Evolutionary conservation across 2,329 filamentous ascomycete species (phyloP).

Genomic region (Mycogone perniciosa): DNA sequence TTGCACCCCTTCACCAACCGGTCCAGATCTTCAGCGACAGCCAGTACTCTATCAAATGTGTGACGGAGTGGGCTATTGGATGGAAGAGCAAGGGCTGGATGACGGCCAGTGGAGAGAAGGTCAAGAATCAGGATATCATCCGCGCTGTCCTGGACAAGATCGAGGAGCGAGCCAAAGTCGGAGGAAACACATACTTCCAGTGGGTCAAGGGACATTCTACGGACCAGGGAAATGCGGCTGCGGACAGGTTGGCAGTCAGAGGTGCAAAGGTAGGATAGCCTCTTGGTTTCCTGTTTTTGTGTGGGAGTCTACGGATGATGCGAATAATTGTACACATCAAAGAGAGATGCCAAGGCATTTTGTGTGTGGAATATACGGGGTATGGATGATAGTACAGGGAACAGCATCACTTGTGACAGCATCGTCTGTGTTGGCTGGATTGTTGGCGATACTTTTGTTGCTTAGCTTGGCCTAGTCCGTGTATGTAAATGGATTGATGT

Average conservation of each 20-base stretch:
- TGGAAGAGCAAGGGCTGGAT: constrained; percentile 77
- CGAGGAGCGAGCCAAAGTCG: constrained; percentile 56
- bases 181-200: constrained; percentile 61
- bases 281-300: not conserved
- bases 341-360: too few species aligned
- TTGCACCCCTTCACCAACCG: constrained; percentile 59
- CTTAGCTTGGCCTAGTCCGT: not conserved
- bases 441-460: not conserved
- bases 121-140: constrained; percentile 84
- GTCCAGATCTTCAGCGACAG: constrained; percentile 84
- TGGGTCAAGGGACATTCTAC: constrained; percentile 87
- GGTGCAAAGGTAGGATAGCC: constrained; percentile 27
- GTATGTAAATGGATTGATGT: too few species aligned
- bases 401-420: not conserved
- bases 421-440: not conserved
- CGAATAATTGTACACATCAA: too few species aligned
- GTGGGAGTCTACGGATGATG: too few species aligned
- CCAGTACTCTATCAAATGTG: constrained; percentile 83
- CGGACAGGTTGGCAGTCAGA: constrained; percentile 67
- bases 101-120: constrained; percentile 61
- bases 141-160: constrained; percentile 65
- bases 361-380: too few species aligned
- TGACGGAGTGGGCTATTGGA: constrained; percentile 71
- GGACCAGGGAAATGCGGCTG: constrained; percentile 69
- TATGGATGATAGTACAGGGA: not conserved